Evolutionary conservation across 2,329 filamentous ascomycete species (phyloP).

Genomic region (Coccinonectria pachysandricola): DNA sequence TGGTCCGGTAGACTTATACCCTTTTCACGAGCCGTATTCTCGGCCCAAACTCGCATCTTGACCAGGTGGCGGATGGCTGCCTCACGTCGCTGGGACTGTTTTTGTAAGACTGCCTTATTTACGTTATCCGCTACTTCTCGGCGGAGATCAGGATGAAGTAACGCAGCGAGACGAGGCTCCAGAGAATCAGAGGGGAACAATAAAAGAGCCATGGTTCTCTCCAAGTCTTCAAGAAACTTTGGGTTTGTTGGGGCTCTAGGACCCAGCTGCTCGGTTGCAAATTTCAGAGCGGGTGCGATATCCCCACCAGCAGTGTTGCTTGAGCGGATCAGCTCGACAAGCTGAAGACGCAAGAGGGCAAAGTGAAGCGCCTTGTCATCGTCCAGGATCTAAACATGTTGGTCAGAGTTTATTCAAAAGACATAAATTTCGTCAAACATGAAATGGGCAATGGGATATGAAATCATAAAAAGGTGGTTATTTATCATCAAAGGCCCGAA

Average conservation of each 20-base stretch:
- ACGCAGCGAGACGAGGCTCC: constrained; percentile 60
- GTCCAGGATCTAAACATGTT: constrained; percentile 66
- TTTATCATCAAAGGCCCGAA: constrained; percentile 85
- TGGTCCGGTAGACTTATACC: constrained; percentile 22
- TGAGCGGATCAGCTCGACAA: constrained; percentile 82
- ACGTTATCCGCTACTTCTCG: constrained; percentile 77
- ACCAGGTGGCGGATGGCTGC: constrained; percentile 75
- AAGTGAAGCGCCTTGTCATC: constrained; percentile 77
- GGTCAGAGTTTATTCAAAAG: constrained; percentile 2
- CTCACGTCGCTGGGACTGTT: constrained; percentile 63
- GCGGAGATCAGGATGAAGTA: constrained; percentile 72
- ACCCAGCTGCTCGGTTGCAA: constrained; percentile 79
- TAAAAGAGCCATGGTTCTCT: constrained; percentile 85
- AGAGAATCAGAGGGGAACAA: constrained; percentile 79
- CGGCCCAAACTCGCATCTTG: constrained; percentile 76
- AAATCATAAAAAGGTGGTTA: constrained; percentile 47
- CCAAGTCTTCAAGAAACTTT: constrained; percentile 75
- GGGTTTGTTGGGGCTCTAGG: constrained; percentile 75
- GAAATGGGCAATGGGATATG: constrained; percentile 3
- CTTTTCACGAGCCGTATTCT: constrained; percentile 44
- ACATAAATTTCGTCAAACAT: constrained; percentile 1
- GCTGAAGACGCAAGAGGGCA: constrained; percentile 75
- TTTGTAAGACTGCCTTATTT: constrained; percentile 75
- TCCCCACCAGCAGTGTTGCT: constrained; percentile 61
- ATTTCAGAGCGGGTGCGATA: constrained; percentile 69